A percentile compares a stretch with the other conserved stretches of the same genome.
These are phyloP conservation scores for Lepidium africanum DNA, from an alignment of 345 rosid species.

Conservation along the genomic window DNA sequence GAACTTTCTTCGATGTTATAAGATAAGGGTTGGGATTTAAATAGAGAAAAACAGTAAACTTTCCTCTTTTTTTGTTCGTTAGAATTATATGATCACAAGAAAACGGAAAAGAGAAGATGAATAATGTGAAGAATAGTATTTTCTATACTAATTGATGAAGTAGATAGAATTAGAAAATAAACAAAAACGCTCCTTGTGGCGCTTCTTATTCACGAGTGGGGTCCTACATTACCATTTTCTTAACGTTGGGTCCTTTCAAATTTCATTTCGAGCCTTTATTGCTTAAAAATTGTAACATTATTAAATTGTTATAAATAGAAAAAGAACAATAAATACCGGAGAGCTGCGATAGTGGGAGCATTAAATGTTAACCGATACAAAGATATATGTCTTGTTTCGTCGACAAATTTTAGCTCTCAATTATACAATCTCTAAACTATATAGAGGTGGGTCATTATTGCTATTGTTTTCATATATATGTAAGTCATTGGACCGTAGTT, in stretches of 20 bases:
- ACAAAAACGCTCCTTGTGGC: conserved; percentile 25
- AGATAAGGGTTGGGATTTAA: neutral
- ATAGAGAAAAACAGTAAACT: neutral
- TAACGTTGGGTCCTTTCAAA: conserved; percentile 17
- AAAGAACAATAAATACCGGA: neutral
- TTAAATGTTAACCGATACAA: neutral
- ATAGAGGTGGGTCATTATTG: neutral
- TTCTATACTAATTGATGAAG: neutral
- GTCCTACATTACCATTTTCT: conserved; percentile 6
- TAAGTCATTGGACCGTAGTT: neutral
- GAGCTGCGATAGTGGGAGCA: neutral
- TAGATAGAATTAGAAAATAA: neutral
- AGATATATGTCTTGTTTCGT: neutral
- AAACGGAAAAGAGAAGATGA: neutral
- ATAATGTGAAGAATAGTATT: conserved; percentile 10
- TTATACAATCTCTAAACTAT: neutral
- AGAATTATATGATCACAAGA: neutral
- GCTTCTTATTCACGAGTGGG: conserved; percentile 19
- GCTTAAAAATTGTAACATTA: neutral
- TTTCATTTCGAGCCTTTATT: conserved; percentile 14
- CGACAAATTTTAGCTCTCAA: neutral
- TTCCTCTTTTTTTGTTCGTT: neutral
- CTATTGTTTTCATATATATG: neutral
- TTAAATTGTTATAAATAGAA: neutral
- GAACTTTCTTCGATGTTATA: conserved; percentile 1